A percentile compares a stretch with the other conserved stretches of the same genome.
These are phyloP conservation scores for Symbiodinium natans DNA, from an alignment of 73 alveolate species.

Conservation along the genomic window DNA sequence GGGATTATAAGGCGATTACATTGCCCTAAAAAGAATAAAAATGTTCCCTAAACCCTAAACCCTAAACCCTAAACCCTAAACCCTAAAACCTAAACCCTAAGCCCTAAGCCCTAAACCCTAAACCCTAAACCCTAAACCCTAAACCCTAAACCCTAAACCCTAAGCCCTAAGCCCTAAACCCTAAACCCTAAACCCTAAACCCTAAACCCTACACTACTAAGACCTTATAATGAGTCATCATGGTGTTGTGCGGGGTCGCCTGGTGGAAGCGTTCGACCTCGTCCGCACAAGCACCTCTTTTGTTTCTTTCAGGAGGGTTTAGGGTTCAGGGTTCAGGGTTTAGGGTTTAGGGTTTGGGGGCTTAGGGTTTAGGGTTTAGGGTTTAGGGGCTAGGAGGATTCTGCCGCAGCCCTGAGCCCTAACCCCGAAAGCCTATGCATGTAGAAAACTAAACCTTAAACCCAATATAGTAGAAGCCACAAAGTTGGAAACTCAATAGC, in stretches of 20 bases:
- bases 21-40: no score
- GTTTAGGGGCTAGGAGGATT: background rate
- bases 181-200: background rate
- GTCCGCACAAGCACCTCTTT: background rate
- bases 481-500: no score
- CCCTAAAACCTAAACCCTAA: background rate
- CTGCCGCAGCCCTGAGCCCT: no score
- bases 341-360: no score
- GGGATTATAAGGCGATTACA: no score
- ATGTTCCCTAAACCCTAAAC: background rate
- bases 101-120: background rate
- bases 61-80: background rate
- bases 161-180: background rate
- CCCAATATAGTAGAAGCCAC: no score
- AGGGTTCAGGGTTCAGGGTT: no score
- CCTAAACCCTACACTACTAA: background rate
- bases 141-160: background rate
- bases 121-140: background rate
- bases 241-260: background rate
- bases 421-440: background rate
- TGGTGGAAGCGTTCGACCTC: background rate
- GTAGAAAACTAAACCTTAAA: background rate
- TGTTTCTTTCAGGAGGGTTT: no score
- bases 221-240: no score
- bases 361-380: no score